Evolutionary conservation across 169 alveolate genomes (phyloP), one percentile per base, ranked within the genome.

Genomic region (Prorocentrum cordatum): DNA sequence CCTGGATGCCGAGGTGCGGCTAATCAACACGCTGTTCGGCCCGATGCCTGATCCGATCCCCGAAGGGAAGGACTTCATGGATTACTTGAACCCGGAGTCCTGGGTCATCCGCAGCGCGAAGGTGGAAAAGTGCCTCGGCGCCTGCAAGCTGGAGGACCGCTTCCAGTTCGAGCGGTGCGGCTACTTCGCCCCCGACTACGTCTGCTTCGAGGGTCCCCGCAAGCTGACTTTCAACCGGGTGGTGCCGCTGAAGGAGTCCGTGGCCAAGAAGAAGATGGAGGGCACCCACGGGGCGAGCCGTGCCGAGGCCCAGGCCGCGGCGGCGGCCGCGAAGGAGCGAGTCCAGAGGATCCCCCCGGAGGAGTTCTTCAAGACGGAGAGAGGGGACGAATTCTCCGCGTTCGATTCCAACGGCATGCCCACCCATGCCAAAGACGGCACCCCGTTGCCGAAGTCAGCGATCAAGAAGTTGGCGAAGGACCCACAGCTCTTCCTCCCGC

Each of bases 41-140:
- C 72, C 87, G 18, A 77, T 77, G 73, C 87, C 87, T 27, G 87
- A 77, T 32, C 87, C 87, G 6, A 5, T 77, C 64, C 87, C 87
- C 6, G 87, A 77, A 27, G 87, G 86, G 45, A 62, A 62, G 29
- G 72, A 62, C 45, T 27, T 38, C 45, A 27, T 62, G 47, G 72
- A 31, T 26, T 31, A 29, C 72, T 31, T 72, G 68, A 47, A 31
- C 32, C 82, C 62, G 6, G 35, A 75, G 67, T 70, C 86, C 31
- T 47, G 61, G 87, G 62, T 77, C 38, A 20, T 27, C 14, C 59
- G 87, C 18, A n/a, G 45, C 10, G 87, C 87, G 75, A 77, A 77
- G 33, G 87, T 77, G 42, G 87, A 77, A 54, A 54, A 35, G 38
- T 39, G 75, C n/a, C 32, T 77, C 31, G 73, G 87, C 45, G 42